Evolutionary conservation across 2,329 filamentous ascomycete genomes (phyloP), one percentile per base, ranked within the genome.

Genomic region (Colletotrichum sp.): DNA sequence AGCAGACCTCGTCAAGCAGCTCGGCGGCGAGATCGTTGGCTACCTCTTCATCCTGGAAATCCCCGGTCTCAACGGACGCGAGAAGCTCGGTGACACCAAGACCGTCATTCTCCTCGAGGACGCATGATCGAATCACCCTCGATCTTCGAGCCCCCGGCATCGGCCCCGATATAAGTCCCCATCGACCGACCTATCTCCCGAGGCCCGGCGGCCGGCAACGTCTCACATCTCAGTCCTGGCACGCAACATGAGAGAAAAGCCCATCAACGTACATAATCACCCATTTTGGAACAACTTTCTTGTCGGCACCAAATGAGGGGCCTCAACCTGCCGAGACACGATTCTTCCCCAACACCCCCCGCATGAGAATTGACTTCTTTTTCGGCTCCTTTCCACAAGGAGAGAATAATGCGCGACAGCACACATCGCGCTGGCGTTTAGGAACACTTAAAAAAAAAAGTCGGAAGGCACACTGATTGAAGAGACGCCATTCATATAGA

Each of bases 11-110:
- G 95, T 98, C 80, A 90, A 93, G 84, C 93, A 97, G 86, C 92
- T 97, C 78, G 95, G 96, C 79, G 97, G 96, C 79, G 89, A 92
- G n/a, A 89, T 98, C 62, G 86, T 98, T 75, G 96, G 95, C 80
- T 98, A 95, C 87, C 88, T 98, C 78, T 99, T 99, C 89, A 95
- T 99, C 81, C 94, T 98, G 84, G 96, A 98, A 86, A 94, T 99
- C 78, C 94, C 96, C 80, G 96, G 97, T 86, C 92, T 99, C 79
- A 95, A 98, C 84, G 97, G 97, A 80, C 93, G 95, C 80, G 94
- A 96, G 78, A 97, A 98, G 90, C 94, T 99, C 80, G 92, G 93
- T 80, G 93, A 93, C 71, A 85, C 86, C 64, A 95, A 96, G 13
- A 93, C 96, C 68, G 91, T 94, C 84, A 98, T 96, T 58, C 91